Percentiles rank a stretch among this genome's conserved stretches.
Conservation (phyloP, 192 early-diverging fungal genomes). For the Backusella luteola region DNA sequence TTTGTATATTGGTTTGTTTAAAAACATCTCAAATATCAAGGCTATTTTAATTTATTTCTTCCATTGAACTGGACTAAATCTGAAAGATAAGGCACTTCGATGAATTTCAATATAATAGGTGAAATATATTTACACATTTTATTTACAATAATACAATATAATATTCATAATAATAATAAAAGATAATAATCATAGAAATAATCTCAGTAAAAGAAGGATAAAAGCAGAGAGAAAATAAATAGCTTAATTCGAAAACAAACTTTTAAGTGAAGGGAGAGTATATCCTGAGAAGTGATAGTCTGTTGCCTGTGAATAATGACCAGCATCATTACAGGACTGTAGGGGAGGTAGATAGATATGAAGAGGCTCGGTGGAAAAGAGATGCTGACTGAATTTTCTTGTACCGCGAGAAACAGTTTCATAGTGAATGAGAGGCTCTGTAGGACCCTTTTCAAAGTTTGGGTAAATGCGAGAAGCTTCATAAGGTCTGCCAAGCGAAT, state of each 20-base stretch:
- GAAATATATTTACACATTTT: neutral
- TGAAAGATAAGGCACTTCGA: neutral
- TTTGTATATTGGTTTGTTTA: neutral
- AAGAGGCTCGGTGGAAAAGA: neutral
- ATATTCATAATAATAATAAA: neutral
- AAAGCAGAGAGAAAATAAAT: neutral
- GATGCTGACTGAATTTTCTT: neutral
- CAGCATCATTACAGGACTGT: neutral
- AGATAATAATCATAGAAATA: neutral
- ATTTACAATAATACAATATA: neutral
- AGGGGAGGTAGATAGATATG: neutral
- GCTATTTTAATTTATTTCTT: neutral
- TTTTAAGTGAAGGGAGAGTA: slow-evolving; percentile 10
- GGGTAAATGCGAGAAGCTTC: neutral
- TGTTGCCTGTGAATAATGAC: neutral
- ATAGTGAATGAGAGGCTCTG: neutral
- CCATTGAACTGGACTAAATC: neutral
- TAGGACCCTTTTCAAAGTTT: neutral
- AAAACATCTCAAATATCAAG: neutral
- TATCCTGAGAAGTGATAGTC: neutral
- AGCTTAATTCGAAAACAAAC: slow-evolving; percentile 1
- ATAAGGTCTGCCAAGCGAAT: neutral
- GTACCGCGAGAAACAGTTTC: neutral
- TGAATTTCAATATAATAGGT: neutral
- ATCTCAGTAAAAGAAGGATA: neutral